Conservation (phyloP, 2,329 filamentous ascomycete species). For the Diaporthe nobilis region DNA sequence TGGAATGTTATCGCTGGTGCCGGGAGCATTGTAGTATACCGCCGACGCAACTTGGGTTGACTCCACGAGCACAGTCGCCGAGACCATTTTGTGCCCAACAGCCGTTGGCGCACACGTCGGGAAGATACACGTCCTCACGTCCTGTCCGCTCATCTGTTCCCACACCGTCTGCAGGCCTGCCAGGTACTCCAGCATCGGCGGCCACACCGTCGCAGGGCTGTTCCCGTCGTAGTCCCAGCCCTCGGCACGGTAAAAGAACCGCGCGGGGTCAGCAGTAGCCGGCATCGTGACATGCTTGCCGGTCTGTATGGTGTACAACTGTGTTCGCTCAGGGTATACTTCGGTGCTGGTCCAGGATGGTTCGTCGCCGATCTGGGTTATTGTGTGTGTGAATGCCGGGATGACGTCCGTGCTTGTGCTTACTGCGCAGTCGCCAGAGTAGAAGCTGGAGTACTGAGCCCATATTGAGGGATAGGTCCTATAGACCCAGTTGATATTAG, state of each 20-base stretch:
- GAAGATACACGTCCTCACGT: slow-evolving; percentile 9
- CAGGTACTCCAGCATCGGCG: slow-evolving; percentile 11
- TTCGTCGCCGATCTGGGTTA: neutral
- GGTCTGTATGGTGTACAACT: neutral
- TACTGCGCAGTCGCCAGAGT: slow-evolving; percentile 6
- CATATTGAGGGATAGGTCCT: slow-evolving; percentile 16
- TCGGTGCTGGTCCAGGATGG: slow-evolving; percentile 10
- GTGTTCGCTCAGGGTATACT: neutral
- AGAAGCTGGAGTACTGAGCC: slow-evolving; percentile 18
- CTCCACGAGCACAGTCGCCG: neutral
- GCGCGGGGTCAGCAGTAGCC: neutral
- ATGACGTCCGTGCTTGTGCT: neutral
- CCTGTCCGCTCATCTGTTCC: neutral
- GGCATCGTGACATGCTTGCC: slow-evolving; percentile 6
- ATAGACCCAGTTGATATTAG: neutral
- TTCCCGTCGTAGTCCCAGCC: slow-evolving; percentile 5
- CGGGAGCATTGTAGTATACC: neutral
- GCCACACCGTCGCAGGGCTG: neutral
- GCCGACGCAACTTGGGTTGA: neutral
- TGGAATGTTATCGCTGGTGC: neutral
- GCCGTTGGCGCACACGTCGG: slow-evolving; percentile 8
- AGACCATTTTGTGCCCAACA: slow-evolving; percentile 2
- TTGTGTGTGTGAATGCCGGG: neutral
- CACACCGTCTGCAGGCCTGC: slow-evolving; percentile 1
- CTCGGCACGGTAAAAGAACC: slow-evolving; percentile 9